Base-by-base conservation (phyloP, 164 flowering plant genomes). In the Stephania yunnanensis region DNA sequence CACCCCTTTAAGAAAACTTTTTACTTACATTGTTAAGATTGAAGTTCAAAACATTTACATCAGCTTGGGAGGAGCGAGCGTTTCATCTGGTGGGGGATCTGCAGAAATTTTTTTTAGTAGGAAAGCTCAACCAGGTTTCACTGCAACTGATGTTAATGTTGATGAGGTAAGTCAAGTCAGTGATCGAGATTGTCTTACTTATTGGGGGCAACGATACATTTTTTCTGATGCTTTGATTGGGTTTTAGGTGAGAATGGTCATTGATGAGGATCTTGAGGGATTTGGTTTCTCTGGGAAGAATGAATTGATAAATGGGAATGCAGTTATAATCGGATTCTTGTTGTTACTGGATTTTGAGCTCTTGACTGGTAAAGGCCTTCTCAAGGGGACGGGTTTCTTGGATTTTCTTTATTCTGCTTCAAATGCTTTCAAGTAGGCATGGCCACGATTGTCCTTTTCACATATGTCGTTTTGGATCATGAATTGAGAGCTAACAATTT, bases 71-170 rank as follows among this genome's bases (percentile, higher is more conserved):
- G 84, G 85, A 61, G 77, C 76, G 2, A 50, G 17, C 46, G 70
- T 68, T 2, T 68, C 22, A 48, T 58, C 87, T 50, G 93, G 83
- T 46, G 93, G 83, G 80, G 89, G 80, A 7, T 82, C 97, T 71
- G 90, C 97, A 7, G 98, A 95, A 85, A 92, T 95, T 71, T 90
- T 95, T 20, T 92, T 92, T 70, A 91, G 97, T 75, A 97, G 98
- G 66, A 95, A 82, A 81, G 93, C 98, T 87, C 91, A 91, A 74
- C 97, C 98, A 30, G 98, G 98, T 77, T 44, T 86, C 1, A 95
- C 97, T 73, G 92, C 97, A 42, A 76, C 87, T 10, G 93, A 92
- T 84, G 97, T 95, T 79, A 95, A 92, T 79, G 90, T 92, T 30
- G 97, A 95, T 36, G 97, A 95, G 97, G 98, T 92, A 85, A 50